These are phyloP conservation scores for Daldinia childiae DNA, from an alignment of 495 filamentous ascomycete genomes.

Conservation along the genomic window DNA sequence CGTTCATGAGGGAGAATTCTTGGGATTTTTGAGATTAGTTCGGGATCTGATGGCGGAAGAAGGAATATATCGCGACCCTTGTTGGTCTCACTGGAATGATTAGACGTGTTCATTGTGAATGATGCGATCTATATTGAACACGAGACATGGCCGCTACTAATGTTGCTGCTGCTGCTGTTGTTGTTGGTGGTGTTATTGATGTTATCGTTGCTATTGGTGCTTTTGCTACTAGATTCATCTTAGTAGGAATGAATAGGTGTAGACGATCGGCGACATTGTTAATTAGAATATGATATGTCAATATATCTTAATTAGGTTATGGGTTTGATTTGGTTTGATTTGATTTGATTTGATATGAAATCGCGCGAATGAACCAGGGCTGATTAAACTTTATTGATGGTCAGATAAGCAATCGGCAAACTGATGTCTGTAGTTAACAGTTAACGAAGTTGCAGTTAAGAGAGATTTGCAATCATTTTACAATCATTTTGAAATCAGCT, in stretches of 20 bases:
- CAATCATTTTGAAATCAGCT: slow-evolving; percentile 41
- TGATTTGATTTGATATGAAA: too few species aligned
- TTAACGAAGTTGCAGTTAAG: slow-evolving; percentile 16
- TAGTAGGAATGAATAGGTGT: slow-evolving; percentile 33
- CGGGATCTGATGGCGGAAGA: slow-evolving; percentile 42
- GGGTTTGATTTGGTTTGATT: neutral
- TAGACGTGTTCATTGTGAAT: slow-evolving; percentile 39
- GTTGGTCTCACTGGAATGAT: slow-evolving; percentile 44
- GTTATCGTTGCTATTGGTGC: neutral
- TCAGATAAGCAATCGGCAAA: neutral
- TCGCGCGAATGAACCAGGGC: neutral
- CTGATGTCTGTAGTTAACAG: neutral
- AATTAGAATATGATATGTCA: slow-evolving; percentile 8
- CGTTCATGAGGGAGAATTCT: slow-evolving; percentile 70
- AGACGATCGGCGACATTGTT: slow-evolving; percentile 24
- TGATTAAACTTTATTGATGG: neutral
- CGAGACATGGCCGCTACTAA: slow-evolving; percentile 32
- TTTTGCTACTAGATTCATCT: slow-evolving; percentile 24
- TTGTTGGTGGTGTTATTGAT: neutral
- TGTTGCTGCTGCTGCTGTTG: neutral
- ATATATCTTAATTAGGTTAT: neutral
- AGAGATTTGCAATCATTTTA: slow-evolving; percentile 45
- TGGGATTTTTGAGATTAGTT: slow-evolving; percentile 60
- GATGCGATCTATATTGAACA: slow-evolving; percentile 24
- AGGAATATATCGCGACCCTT: slow-evolving; percentile 40